Evolutionary conservation across 2,329 filamentous ascomycete species (phyloP).

Genomic region (Pyrenochaeta sp.): DNA sequence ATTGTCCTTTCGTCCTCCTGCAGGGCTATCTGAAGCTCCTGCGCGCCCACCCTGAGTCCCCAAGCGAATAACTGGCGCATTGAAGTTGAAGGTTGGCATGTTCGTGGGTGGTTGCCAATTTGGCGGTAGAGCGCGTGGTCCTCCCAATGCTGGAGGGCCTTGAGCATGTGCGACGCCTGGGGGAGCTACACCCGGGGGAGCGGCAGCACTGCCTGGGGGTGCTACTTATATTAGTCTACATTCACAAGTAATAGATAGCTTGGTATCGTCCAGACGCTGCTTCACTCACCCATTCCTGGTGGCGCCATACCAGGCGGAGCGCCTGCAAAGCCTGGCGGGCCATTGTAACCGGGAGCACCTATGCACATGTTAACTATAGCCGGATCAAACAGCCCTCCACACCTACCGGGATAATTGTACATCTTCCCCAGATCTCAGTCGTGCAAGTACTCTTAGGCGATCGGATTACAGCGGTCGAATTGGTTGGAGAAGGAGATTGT

Average conservation of each 20-base stretch:
- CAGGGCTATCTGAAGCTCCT: conserved; percentile 52
- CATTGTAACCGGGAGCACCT: conserved; percentile 71
- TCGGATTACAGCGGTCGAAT: too few relatives aligned
- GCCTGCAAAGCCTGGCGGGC: conserved; percentile 53
- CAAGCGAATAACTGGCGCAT: conserved; percentile 92
- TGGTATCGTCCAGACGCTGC: not conserved
- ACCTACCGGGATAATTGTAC: conserved; percentile 49
- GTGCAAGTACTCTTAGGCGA: not conserved
- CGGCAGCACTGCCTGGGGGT: conserved; percentile 42
- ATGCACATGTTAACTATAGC: conserved; percentile 26
- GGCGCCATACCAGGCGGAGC: conserved; percentile 80
- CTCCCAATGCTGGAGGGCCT: conserved; percentile 77
- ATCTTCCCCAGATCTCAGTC: conserved; percentile 26
- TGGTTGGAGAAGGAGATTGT: conserved; percentile 4
- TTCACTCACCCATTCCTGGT: conserved; percentile 78
- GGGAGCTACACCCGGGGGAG: conserved; percentile 75
- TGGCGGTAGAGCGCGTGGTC: conserved; percentile 79
- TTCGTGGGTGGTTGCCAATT: conserved; percentile 90
- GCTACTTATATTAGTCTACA: conserved; percentile 9
- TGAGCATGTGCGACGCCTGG: conserved; percentile 81
- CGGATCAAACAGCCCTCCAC: not conserved
- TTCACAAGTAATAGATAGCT: not conserved
- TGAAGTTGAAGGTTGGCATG: conserved; percentile 98
- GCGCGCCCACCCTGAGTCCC: conserved; percentile 78
- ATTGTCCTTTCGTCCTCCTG: conserved; percentile 58